phyloP scores from a whole-genome alignment of 257 asterid genomes.

The Phtheirospermum japonicum region DNA sequence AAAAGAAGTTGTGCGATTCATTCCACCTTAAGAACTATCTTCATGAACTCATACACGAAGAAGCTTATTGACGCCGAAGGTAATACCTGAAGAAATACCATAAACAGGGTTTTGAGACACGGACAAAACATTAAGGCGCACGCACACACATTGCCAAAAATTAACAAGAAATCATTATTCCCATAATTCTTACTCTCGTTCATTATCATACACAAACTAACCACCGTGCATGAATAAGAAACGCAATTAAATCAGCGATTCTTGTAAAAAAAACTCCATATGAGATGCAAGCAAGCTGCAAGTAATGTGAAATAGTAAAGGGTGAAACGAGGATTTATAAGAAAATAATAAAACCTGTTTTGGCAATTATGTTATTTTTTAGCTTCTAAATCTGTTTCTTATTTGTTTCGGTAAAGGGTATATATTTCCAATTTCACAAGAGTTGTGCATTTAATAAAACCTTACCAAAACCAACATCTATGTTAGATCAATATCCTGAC shows the following conservation, averaged over 20 bases:
- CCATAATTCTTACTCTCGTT: neutral
- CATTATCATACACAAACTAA: neutral
- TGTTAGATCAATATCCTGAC: no score
- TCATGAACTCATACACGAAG: constrained; percentile 93
- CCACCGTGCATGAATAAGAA: no score
- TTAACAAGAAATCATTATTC: constrained; percentile 6
- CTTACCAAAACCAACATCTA: no score
- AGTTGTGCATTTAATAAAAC: no score
- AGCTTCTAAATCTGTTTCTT: no score
- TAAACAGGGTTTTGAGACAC: constrained; percentile 2
- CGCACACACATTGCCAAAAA: neutral
- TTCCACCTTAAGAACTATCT: constrained; percentile 82
- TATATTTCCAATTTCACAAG: no score
- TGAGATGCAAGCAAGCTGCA: no score
- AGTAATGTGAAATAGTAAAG: no score
- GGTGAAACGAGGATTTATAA: no score
- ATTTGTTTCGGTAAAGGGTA: no score
- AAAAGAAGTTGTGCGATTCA: constrained; percentile 29
- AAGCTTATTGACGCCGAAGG: constrained; percentile 97
- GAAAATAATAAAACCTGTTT: no score
- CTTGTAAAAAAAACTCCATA: neutral
- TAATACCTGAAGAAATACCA: constrained; percentile 54
- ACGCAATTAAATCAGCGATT: neutral
- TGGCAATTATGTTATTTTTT: no score
- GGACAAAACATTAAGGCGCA: neutral